Evolutionary conservation across 2,329 filamentous ascomycete genomes (phyloP), one percentile per base, ranked within the genome.

Genomic region (Rhynchosporium agropyri): DNA sequence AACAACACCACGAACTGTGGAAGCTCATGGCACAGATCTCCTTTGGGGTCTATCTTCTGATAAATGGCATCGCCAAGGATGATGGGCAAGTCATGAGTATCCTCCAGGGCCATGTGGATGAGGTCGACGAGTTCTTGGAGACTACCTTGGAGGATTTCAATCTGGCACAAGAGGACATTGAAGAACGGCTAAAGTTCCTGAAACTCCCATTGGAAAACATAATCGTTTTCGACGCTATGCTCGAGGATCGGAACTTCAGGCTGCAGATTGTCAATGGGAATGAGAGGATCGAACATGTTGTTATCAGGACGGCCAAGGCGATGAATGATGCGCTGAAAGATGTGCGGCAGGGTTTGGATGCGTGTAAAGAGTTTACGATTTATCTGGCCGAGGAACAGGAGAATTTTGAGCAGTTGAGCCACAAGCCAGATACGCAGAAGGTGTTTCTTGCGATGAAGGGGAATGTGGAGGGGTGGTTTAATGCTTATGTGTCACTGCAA

Each of bases 1-100:
- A 95, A 74, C 84, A 86, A 71, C 89, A 92, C 73, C 95, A 98
- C 74, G 92, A 96, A 67, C 80, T 98, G 64, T 89, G 89, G 80
- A 97, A 97, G 78, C 84, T 97, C 55, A 85, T 96, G 73, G 88
- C 94, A 15, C 94, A 98, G 76, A 93, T 98, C 69, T 89, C 92
- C 1, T 98, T 98, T 75, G 94, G 95, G 26, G 88, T 98, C 43
- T 93, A 97, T 75, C 81, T 98, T 50, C 79, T 98, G 62, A 85
- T 96, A 61, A 88, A 93, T 71, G 87, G 88, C 65, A 85, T 96
- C 75, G 93, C 95, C 59, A 96, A 94, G 76, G 96, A 91, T 69
- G 90, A 96, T 69, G 83, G 87, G 40, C 91, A 96, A 74, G 94
- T 97, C 12, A 88, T 97, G 67, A 87, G 84, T 67, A 98, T 98